phyloP scores from a whole-genome alignment of 805 yeast genomes.

The Kuraishia floccosa region DNA sequence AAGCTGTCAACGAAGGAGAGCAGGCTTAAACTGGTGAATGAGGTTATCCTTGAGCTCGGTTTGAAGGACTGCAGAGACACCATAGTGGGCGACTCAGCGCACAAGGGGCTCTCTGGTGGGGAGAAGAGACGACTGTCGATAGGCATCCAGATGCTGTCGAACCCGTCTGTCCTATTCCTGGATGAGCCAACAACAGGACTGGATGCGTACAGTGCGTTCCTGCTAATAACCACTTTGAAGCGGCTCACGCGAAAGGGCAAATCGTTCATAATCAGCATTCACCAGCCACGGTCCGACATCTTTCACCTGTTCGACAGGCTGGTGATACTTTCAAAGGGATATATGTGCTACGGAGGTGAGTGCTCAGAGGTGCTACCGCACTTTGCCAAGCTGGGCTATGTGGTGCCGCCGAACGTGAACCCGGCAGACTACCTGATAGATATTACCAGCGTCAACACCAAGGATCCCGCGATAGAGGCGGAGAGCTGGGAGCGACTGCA shows the following conservation, averaged over 20 bases:
- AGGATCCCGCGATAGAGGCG: slow-evolving; percentile 24
- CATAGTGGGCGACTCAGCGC: slow-evolving; percentile 38
- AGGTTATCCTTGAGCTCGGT: slow-evolving; percentile 53
- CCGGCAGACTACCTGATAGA: slow-evolving; percentile 56
- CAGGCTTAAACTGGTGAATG: slow-evolving; percentile 39
- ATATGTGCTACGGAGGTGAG: slow-evolving; percentile 33
- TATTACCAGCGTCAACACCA: slow-evolving; percentile 41
- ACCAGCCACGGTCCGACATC: slow-evolving; percentile 78
- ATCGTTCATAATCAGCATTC: slow-evolving; percentile 66
- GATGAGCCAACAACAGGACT: slow-evolving; percentile 89
- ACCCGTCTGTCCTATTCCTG: slow-evolving; percentile 64
- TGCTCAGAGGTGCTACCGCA: slow-evolving; percentile 27
- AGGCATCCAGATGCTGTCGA: slow-evolving; percentile 66
- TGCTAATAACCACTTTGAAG: slow-evolving; percentile 50
- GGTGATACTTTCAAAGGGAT: slow-evolving; percentile 57
- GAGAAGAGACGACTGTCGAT: slow-evolving; percentile 70
- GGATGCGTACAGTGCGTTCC: slow-evolving; percentile 66
- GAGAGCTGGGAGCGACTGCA: slow-evolving; percentile 21
- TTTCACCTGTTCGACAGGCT: slow-evolving; percentile 56
- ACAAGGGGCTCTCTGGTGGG: slow-evolving; percentile 71
- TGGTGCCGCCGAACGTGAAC: slow-evolving; percentile 34
- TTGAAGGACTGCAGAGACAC: slow-evolving; percentile 54
- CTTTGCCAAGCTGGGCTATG: slow-evolving; percentile 34
- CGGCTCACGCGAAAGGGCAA: slow-evolving; percentile 49
- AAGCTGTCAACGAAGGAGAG: slow-evolving; percentile 27